Base-by-base conservation (phyloP, 257 asterid genomes). In the Verbascum thapsus region DNA sequence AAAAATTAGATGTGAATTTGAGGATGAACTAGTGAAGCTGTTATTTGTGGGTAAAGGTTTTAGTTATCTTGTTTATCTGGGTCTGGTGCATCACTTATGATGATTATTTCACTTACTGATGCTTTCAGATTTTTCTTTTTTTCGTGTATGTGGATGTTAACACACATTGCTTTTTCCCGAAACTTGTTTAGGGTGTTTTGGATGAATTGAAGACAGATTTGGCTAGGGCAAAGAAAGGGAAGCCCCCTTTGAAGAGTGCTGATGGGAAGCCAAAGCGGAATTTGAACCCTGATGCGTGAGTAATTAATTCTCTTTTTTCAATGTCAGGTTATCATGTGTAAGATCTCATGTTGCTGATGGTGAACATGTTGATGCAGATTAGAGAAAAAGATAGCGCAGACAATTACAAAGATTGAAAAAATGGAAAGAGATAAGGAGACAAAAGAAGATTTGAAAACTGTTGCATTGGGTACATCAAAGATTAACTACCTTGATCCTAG, bases 401-500 rank as follows among this genome's bases (percentile, higher is more conserved):
- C 88, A 12, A 73, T n/a, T 12, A 81, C 71, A 34, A 94, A 79
- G 85, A 85, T 94, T 43, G 95, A 87, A 72, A 90, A 76, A 55
- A 83, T 85, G 85, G 99, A 90, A 72, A 76, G 87, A 13, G 95
- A 90, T 39, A 94, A 81, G 81, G 78, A 76, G 66, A 76, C 87
- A 0, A 94, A 94, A 77, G 99, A 94, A 71, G 96, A 90, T 45
- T 44, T 90, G 70, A 94, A 94, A 72, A 87, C 85, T 16, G 88
- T 94, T 39, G 99, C 99, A 12, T 72, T 94, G 81, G 96, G 99
- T 41, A 94, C 99, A 7, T 94, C 99, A 23, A 94, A 87, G 89
- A 87, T 87, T 82, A 94, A 90, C 84, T 94, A 94, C 75, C 95
- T 90, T n/a, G 99, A 94, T 78, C 99, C 99, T 23, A 80, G 99